Base-by-base conservation (phyloP, 2,329 filamentous ascomycete genomes). In the Dryadomyces sulphureus region DNA sequence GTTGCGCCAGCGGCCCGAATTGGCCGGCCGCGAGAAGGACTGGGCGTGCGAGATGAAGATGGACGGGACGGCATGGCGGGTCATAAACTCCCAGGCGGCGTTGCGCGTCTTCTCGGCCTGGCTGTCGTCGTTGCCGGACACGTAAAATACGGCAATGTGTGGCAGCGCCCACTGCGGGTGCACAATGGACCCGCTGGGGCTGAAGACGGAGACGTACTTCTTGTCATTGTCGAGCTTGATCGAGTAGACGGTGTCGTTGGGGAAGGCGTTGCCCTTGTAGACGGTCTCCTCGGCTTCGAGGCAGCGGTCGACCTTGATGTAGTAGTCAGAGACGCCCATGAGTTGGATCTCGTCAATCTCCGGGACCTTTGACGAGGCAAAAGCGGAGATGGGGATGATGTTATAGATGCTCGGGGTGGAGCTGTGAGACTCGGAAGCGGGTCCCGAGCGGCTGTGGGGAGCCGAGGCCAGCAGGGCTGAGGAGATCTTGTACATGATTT, bases 251-350 rank as follows among this genome's bases (percentile, higher is more conserved):
- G 57, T 56, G 30, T 56, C 50, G 43, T 56, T 55, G 21, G 59
- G 54, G 45, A 54, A 54, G 4, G 50, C 49, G 2, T 47, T 46
- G 21, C 49, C 54, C 22, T 56, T 51, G 25, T 52, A 48, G 25
- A 58, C 54, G 7, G 57, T 55, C 30, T 59, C 60, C 27, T 58
- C 54, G n/a, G 67, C 69, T 7, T 56, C 57, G 12, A 60, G 61
- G 51, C 70, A 73, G 24, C 66, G 63, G 46, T 73, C 68, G 5
- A 72, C 66, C 50, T 67, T 66, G 59, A 73, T 71, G 49, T 72
- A 68, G 48, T 65, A 67, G 12, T 63, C 65, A 27, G 68, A 70
- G 7, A 67, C 69, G 45, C 70, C 66, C 60, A 72, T 69, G 42
- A 73, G 64, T 54, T 72, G 68, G 19, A 72, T 66, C 48, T 73